These are phyloP conservation scores for Epichloe gansuensis DNA, from an alignment of 2,329 filamentous ascomycete species.

Conservation along the genomic window DNA sequence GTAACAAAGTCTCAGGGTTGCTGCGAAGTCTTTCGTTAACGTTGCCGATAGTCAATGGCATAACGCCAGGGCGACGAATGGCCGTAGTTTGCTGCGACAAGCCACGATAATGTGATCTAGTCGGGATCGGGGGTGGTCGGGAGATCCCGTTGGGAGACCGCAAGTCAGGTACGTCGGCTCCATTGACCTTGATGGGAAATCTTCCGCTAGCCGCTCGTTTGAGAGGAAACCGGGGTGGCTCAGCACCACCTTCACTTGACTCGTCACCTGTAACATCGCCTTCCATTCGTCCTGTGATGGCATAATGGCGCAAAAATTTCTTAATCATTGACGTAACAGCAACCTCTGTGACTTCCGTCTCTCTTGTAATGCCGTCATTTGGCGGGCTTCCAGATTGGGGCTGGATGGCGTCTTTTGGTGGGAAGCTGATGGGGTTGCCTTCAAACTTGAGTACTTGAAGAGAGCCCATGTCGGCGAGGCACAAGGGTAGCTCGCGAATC, in stretches of 20 bases:
- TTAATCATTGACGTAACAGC: slow-evolving; percentile 49
- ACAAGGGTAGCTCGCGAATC: slow-evolving; percentile 71
- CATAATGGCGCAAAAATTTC: slow-evolving; percentile 42
- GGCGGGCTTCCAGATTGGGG: slow-evolving; percentile 41
- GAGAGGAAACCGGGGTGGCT: slow-evolving; percentile 61
- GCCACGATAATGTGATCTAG: slow-evolving; percentile 63
- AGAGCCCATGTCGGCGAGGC: slow-evolving; percentile 79
- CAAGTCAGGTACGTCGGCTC: slow-evolving; percentile 52
- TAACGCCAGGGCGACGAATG: slow-evolving; percentile 57
- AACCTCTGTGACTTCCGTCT: slow-evolving; percentile 51
- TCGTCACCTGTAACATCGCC: slow-evolving; percentile 46
- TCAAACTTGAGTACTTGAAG: slow-evolving; percentile 82
- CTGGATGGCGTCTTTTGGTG: slow-evolving; percentile 56
- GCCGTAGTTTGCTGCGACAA: slow-evolving; percentile 54
- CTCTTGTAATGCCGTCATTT: slow-evolving; percentile 38
- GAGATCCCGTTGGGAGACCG: slow-evolving; percentile 50
- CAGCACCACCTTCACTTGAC: slow-evolving; percentile 54
- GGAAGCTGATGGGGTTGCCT: slow-evolving; percentile 74
- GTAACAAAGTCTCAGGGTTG: slow-evolving; percentile 49
- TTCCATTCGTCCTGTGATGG: slow-evolving; percentile 38
- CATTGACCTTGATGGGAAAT: slow-evolving; percentile 61
- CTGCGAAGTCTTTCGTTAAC: slow-evolving; percentile 54
- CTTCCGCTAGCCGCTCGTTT: slow-evolving; percentile 51
- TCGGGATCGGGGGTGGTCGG: slow-evolving; percentile 65
- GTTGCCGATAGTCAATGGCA: slow-evolving; percentile 56